Base-by-base conservation (phyloP, 2,329 filamentous ascomycete species). In the Sporothrix pseudoabietina region DNA sequence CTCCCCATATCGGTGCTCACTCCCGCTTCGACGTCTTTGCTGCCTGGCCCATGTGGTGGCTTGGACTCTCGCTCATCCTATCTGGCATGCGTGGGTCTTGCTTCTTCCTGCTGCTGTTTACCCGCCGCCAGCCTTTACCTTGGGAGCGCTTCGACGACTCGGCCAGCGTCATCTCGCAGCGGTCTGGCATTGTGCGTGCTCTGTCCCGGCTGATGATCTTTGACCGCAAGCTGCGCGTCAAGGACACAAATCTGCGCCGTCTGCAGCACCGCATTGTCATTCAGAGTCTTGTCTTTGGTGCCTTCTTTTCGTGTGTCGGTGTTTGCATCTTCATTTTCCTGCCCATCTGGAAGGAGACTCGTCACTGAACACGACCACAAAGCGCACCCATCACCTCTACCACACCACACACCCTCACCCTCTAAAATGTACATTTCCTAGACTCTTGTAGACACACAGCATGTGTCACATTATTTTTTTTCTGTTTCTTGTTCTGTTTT, bases 61-160 rank as follows among this genome's bases (percentile, higher is more conserved):
- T 84, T 4, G 84, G 84, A 19, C 76, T 84, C 73, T 82, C 80
- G 4, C 77, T 85, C 3, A 78, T 85, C 32, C 77, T 85, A 26
- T 82, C 82, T 0, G 84, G 84, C n/a, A 74, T 85, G 19, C 78
- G 84, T 52, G 84, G 84, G 1, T 82, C 81, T 71, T 86, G 84
- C 76, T 85, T 85, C 78, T 85, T 86, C 74, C 77, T 85, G 61
- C 77, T 86, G 72, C 80, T 85, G 30, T 84, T 85, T 75, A 82
- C 82, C 9, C 79, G 83, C 49, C 79, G 84, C 49, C 84, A 85
- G 77, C 80, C 82, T 3, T 78, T 86, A 54, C 84, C 84, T 0
- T 86, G 84, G 84, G 84, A 86, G 77, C 79, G 83, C 19, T 83
- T 84, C 73, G 83, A 85, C 68, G 84, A 85, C 57, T 78, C 77